Evolutionary conservation across 441 rosid species (phyloP).

Genomic region (Populus hybrid): DNA sequence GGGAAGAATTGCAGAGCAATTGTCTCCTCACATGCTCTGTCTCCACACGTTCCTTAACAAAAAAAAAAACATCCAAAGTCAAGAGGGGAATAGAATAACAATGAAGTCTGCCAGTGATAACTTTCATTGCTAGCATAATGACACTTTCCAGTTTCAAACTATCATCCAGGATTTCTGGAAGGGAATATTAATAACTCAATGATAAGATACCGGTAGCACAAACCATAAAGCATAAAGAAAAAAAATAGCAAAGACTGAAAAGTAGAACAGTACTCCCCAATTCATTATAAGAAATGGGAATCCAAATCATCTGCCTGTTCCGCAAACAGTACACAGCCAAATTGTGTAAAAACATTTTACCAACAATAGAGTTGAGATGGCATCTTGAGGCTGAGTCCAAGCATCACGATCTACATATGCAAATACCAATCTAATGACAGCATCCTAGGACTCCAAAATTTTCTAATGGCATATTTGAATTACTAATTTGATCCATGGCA

Average conservation of each 20-base stretch:
- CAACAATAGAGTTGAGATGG: background rate
- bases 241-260: background rate
- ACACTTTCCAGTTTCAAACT: constrained; percentile 12
- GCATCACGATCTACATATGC: background rate
- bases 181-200: background rate
- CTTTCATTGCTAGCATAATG: constrained; percentile 4
- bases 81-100: constrained; percentile 13
- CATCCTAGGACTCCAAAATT: constrained; percentile 4
- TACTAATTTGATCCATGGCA: background rate
- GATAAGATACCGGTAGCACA: background rate
- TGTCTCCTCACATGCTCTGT: constrained; percentile 73
- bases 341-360: background rate
- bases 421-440: background rate
- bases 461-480: background rate
- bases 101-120: background rate
- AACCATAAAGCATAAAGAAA: background rate
- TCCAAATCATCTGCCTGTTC: background rate
- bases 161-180: background rate
- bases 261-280: background rate
- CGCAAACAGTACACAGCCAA: background rate
- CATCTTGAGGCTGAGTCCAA: background rate
- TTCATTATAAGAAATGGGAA: background rate
- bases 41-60: constrained; percentile 74
- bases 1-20: constrained; percentile 55
- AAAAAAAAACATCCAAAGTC: constrained; percentile 1